Base-by-base conservation (phyloP, 2,329 filamentous ascomycete species). In the Colletotrichum orchidophilum region DNA sequence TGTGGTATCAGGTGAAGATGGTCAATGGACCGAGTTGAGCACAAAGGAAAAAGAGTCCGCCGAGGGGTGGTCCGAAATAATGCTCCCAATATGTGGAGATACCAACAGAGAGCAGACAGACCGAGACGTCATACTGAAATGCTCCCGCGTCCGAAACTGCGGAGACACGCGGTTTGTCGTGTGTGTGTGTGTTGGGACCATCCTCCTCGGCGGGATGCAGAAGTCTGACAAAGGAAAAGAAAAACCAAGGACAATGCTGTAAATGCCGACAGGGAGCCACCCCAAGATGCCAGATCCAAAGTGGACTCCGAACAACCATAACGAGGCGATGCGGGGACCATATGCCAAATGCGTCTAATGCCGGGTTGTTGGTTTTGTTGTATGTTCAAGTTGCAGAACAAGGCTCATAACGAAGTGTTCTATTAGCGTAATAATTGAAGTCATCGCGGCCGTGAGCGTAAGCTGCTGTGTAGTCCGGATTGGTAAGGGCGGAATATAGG, bases 331-430 rank as follows among this genome's bases (percentile, higher is more conserved):
- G 73, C 71, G 35, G 69, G 42, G 68, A 75, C 74, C 70, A 69
- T 76, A 77, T 76, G 75, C 75, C 75, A 76, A 61, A 77, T 77
- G 75, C 73, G 74, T 77, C 73, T 76, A 73, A 72, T 75, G 73
- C 71, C 65, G 74, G 46, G 70, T 72, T 66, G 63, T 58, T 68
- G 57, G 62, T 52, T 24, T 46, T 66, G 64, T 42, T 63, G 63
- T 71, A 68, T 71, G 68, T 71, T 71, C 68, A 63, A 53, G 58
- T 59, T 71, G 58, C 57, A 67, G 66, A 69, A 72, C 59, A 70
- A 68, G 65, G 65, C 42, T 70, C 66, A 55, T 70, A 63, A 70
- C 63, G 64, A 46, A 70, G 61, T n/a, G n/a, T 67, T 69, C 58
- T 70, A 73, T 66, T 73, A 70, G 66, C 72, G 58, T 66, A 65